Evolutionary conservation across 2,329 filamentous ascomycete genomes (phyloP), one percentile per base, ranked within the genome.

Genomic region (Microsporum audouinii): DNA sequence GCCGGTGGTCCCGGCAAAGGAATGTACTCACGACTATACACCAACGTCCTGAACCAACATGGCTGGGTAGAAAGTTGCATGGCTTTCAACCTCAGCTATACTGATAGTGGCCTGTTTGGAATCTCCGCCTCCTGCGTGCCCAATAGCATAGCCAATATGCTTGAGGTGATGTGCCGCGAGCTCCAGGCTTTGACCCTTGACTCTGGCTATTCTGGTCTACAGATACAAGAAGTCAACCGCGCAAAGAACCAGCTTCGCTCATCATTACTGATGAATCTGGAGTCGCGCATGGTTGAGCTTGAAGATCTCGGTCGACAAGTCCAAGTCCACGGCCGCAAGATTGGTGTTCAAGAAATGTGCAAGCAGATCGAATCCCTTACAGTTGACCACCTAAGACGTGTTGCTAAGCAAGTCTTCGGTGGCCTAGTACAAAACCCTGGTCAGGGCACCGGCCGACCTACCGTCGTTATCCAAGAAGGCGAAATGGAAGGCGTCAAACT

Each of bases 11-110:
- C 94, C 3, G 94, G 94, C 59, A 99, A 99, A 79, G 94, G 94
- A 73, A 99, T 99, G 94, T 97, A 97, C 80, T 95, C 89, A 41
- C 88, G 94, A 10, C 84, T 99, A 6, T 99, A 96, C 80, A 97
- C 91, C 65, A 96, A 96, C 72, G 92, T 97, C 0, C 83, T 99
- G 58, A 99, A 99, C 79, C 91, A 97, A 76, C 87, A 96, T 77
- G 90, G 88, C 67, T 99, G 92, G 92, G 90, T 99, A 31, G 94
- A 99, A 77, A 91, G 86, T 63, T 97, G 94, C 77, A 82, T 95
- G 58, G 88, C 92, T 34, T 97, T 97, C 80, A 97, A 97, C 80
- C 91, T 97, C 80, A 89, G 88, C 55, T 99, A 99, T 81, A 94
- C 89, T 0, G 94, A 99, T 75, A 91, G 88, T 5, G 94, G 94